These are phyloP conservation scores for Globisporangium mamillatum DNA, from an alignment of 352 stramenopile species.

Conservation along the genomic window DNA sequence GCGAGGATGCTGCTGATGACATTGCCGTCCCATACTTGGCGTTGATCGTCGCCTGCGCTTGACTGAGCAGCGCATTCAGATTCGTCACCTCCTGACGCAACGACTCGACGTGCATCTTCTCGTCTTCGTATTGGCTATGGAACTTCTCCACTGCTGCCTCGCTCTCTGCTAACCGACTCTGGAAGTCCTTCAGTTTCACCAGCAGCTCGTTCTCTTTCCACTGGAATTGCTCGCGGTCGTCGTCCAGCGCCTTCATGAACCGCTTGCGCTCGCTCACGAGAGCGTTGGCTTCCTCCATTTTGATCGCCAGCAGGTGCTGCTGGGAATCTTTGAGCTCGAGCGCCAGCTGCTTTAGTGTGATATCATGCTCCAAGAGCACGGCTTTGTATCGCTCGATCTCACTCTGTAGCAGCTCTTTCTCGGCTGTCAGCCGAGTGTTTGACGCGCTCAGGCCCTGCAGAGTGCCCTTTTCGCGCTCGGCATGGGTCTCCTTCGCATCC, in stretches of 20 bases:
- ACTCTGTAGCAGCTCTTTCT: constrained; percentile 21
- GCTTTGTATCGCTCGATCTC: constrained; percentile 23
- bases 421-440: constrained; percentile 24
- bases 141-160: constrained; percentile 58
- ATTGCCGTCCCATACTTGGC: constrained; percentile 27
- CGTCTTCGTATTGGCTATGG: constrained; percentile 73
- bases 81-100: constrained; percentile 63
- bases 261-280: constrained; percentile 54
- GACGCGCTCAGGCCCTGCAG: constrained; percentile 14
- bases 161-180: constrained; percentile 44
- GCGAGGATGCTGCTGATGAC: background rate
- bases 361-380: constrained; percentile 21
- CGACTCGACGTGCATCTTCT: constrained; percentile 67
- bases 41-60: constrained; percentile 54
- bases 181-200: constrained; percentile 40
- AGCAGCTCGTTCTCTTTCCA: constrained; percentile 65
- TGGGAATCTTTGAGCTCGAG: constrained; percentile 36
- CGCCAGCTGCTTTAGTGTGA: constrained; percentile 25
- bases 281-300: constrained; percentile 49
- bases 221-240: constrained; percentile 44
- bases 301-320: constrained; percentile 51
- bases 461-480: constrained; percentile 9
- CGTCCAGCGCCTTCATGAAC: constrained; percentile 46
- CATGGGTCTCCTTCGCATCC: background rate
- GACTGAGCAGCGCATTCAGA: constrained; percentile 57